phyloP scores from a whole-genome alignment of 352 stramenopile species.

The Aphanomyces euteiches region DNA sequence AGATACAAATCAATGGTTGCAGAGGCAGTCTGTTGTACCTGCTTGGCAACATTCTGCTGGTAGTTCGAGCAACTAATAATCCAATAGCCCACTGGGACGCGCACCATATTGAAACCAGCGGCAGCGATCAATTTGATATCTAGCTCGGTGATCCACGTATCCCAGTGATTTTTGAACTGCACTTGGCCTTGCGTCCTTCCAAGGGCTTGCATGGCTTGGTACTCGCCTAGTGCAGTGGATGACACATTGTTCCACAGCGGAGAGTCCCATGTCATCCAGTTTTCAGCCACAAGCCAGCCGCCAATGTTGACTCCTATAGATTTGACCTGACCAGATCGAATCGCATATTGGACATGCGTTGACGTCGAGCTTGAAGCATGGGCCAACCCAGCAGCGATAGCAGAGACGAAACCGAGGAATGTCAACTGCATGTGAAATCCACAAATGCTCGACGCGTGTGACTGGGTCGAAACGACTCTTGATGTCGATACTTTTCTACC shows the following conservation, averaged over 20 bases:
- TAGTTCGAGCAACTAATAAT: constrained; percentile 46
- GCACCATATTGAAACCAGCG: constrained; percentile 73
- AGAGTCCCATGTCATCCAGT: constrained; percentile 67
- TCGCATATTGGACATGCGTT: constrained; percentile 54
- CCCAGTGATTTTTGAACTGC: constrained; percentile 52
- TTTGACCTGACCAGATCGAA: constrained; percentile 46
- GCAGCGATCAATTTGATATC: constrained; percentile 60
- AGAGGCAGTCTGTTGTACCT: constrained; percentile 31
- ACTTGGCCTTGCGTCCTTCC: constrained; percentile 37
- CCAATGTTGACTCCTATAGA: constrained; percentile 72
- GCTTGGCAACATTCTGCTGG: background rate
- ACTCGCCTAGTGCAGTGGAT: constrained; percentile 46
- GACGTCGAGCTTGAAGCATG: background rate
- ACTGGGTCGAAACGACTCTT: no score
- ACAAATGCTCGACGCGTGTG: no score
- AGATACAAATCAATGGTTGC: constrained; percentile 48
- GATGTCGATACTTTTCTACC: no score
- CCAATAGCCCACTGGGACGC: constrained; percentile 76
- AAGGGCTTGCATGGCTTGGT: constrained; percentile 50
- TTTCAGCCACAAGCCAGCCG: constrained; percentile 68
- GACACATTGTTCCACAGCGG: constrained; percentile 57
- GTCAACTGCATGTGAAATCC: no score
- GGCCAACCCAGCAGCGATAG: no score
- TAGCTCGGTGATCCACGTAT: constrained; percentile 61
- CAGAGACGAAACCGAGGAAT: no score